Evolutionary conservation across 116 monocot species (phyloP).

Genomic region (Cymodocea nodosa): DNA sequence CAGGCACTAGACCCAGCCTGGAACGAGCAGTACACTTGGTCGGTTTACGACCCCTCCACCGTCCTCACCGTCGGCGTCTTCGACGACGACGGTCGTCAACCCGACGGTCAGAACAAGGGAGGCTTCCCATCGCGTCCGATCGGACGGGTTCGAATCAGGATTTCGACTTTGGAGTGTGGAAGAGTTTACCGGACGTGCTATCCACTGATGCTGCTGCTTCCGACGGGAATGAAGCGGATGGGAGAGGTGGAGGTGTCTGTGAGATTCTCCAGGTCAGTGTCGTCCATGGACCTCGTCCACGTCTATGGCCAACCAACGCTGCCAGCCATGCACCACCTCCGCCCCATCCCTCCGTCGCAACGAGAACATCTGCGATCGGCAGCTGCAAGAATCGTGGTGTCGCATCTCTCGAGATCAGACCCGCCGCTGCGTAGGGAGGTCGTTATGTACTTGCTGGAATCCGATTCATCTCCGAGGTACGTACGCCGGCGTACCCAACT

Average conservation of each 20-base stretch:
- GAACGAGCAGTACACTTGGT: constrained; percentile 98
- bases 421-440: constrained; percentile 59
- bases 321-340: constrained; percentile 69
- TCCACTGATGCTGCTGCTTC: constrained; percentile 43
- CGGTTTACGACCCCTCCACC: constrained; percentile 71
- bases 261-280: constrained; percentile 36
- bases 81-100: constrained; percentile 22
- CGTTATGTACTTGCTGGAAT: constrained; percentile 54
- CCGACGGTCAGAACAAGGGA: constrained; percentile 15
- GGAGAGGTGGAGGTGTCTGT: constrained; percentile 78
- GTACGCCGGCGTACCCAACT: too few relatives aligned
- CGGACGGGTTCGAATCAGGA: constrained; percentile 62
- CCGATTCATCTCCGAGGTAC: constrained; percentile 21
- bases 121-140: constrained; percentile 26
- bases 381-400: constrained; percentile 44
- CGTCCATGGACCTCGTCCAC: constrained; percentile 41
- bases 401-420: constrained; percentile 52
- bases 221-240: constrained; percentile 40
- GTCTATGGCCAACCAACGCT: constrained; percentile 48
- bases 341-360: constrained; percentile 33
- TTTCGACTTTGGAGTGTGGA: constrained; percentile 47
- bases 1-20: constrained; percentile 55
- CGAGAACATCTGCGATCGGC: constrained; percentile 46
- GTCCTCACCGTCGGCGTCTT: constrained; percentile 75
- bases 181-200: constrained; percentile 41